Evolutionary conservation across 306 rosid genomes (phyloP).

Genomic region (Gleditsia sinensis): DNA sequence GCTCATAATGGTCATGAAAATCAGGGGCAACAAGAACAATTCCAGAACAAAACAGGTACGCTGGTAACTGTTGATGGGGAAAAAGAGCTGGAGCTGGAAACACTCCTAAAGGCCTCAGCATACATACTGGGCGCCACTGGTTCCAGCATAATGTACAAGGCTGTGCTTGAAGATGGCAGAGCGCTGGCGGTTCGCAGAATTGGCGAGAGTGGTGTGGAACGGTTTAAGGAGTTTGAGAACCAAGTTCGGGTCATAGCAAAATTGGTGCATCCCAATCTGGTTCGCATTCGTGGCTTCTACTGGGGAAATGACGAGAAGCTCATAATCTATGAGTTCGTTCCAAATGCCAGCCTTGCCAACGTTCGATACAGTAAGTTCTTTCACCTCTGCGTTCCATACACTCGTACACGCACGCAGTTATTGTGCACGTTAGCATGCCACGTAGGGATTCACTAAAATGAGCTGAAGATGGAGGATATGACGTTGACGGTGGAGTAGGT

Average conservation of each 20-base stretch:
- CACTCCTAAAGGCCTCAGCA: constrained; percentile 84
- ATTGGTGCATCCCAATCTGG: constrained; percentile 81
- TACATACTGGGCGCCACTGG: constrained; percentile 91
- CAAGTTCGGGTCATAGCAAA: constrained; percentile 75
- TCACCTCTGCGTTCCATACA: not conserved
- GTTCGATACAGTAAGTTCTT: constrained; percentile 84
- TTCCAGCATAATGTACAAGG: constrained; percentile 95
- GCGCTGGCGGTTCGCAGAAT: constrained; percentile 85
- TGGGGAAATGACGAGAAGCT: constrained; percentile 93
- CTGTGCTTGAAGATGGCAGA: constrained; percentile 87
- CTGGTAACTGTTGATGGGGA: constrained; percentile 83
- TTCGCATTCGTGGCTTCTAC: constrained; percentile 86
- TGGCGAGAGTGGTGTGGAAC: constrained; percentile 74
- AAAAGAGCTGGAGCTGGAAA: constrained; percentile 74
- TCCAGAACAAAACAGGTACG: constrained; percentile 59
- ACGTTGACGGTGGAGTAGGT: constrained; percentile 66
- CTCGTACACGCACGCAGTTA: no score
- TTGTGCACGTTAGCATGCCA: constrained; percentile 34
- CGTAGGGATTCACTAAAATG: constrained; percentile 29
- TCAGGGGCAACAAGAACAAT: constrained; percentile 33
- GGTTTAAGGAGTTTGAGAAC: constrained; percentile 86
- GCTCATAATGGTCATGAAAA: constrained; percentile 27
- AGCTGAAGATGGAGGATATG: not conserved
- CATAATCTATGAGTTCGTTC: constrained; percentile 89
- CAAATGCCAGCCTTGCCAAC: constrained; percentile 92